Evolutionary conservation across 202 grass and related monocot species (phyloP), one percentile per base, ranked within the genome.

Genomic region (Digitaria exilis): DNA sequence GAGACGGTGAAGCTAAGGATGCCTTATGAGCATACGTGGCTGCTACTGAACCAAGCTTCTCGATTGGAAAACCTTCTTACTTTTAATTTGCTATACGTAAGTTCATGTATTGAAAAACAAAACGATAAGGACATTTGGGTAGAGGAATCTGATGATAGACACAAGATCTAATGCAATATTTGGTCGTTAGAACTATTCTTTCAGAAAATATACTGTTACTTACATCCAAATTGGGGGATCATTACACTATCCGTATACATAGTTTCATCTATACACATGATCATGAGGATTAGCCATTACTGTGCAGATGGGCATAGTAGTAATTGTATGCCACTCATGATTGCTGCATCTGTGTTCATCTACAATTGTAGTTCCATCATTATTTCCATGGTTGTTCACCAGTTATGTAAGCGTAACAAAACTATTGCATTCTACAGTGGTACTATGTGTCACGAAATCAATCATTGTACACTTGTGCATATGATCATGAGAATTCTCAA

Each of bases 131-230:
- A 22, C 8, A 39, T 21, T n/a, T 31, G 25, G 17, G n/a, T 22
- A 26, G 3, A 1, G 22, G 52, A 62, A 73, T 73, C 18, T 14
- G 9, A 63, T 31, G n/a, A 2, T 18, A 56, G 65, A 66, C 45
- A 54, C n/a, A 55, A 75, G 14, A 75, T 83, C 71, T 65, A 28
- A 44, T 7, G 22, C 73, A 82, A 83, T 83, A 65, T 65, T 65
- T 55, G 58, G 32, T 43, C 5, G 81, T 64, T 81, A 64, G 60
- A 22, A 74, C 43, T 22, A 26, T 21, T 52, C 69, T 39, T 73
- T 82, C 44, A 9, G 55, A n/a, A 39, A 9, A 51, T 82, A 63
- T 51, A 25, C 63, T 25, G 43, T 49, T 63, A 21, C 7, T 68
- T 8, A 19, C 49, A 35, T 54, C 30, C 21, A 25, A 17, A 69